Percentiles rank a stretch among this genome's conserved stretches.
Conservation (phyloP, 176 grass and related monocot genomes). For the Echinochloa phyllopogon region DNA sequence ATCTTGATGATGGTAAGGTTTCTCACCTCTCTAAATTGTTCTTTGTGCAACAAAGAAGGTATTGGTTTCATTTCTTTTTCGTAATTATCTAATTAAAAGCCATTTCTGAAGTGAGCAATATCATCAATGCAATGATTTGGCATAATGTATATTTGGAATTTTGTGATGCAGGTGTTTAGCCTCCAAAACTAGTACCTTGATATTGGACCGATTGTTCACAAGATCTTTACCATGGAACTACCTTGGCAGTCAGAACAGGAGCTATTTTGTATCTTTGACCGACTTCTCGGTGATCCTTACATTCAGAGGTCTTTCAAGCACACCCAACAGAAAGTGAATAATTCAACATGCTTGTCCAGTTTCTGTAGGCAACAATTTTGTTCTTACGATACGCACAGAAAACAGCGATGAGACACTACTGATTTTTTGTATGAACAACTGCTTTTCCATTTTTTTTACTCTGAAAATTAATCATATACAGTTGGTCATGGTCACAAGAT, state of each 20-base stretch:
- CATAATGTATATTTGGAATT: slow-evolving; percentile 8
- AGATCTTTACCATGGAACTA: slow-evolving; percentile 33
- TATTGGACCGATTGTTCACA: slow-evolving; percentile 26
- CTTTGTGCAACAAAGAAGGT: background rate
- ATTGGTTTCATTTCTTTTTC: background rate
- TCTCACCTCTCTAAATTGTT: slow-evolving; percentile 24
- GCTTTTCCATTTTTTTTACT: slow-evolving; percentile 35
- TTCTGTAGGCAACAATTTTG: slow-evolving; percentile 17
- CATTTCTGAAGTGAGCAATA: slow-evolving; percentile 13
- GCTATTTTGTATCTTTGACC: slow-evolving; percentile 22
- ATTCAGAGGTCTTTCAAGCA: slow-evolving; percentile 32
- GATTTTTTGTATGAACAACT: slow-evolving; percentile 8
- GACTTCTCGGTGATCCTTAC: slow-evolving; percentile 14
- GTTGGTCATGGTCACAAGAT: background rate
- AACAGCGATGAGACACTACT: too few species aligned
- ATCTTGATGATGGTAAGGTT: slow-evolving; percentile 42
- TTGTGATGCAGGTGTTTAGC: slow-evolving; percentile 44
- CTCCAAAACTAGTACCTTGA: slow-evolving; percentile 37
- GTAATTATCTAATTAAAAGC: background rate
- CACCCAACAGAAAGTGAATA: slow-evolving; percentile 24
- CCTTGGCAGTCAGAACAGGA: slow-evolving; percentile 10
- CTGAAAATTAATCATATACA: slow-evolving; percentile 37
- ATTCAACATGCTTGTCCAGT: background rate
- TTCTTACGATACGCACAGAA: background rate
- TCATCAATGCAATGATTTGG: background rate